Base-by-base conservation (phyloP, 139 green algal species). In the Chlamydomonas sphaeroides region DNA sequence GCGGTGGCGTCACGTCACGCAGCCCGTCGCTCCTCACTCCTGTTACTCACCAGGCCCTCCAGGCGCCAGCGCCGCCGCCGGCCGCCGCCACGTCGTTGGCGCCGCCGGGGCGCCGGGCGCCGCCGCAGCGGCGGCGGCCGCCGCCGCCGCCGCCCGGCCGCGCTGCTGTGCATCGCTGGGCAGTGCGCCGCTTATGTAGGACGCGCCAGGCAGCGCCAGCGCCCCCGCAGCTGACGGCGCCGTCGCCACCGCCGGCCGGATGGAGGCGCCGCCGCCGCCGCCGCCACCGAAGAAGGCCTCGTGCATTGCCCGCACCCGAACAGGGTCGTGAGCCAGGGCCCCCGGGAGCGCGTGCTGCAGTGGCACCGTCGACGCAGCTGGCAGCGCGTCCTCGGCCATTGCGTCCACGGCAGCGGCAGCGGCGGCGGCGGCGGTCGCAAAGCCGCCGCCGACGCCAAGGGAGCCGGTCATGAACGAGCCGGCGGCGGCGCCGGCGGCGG, bases 281-380 rank as follows among this genome's bases (percentile, higher is more conserved):
- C 36, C 65, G 11, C 25, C 51, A 7, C 76, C 62, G 71, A 90
- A 91, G 56, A 83, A 89, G 23, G 81, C 81, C 42, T 86, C 85
- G 8, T 86, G 66, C 78, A 96, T 91, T 5, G 89, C 84, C 49
- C 86, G 48, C 67, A 96, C 77, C 10, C 77, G 49, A 2, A 84
- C 66, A 8, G 93, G 91, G 51, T 95, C 85, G 15, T 94, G 88
- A 25, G 83, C 87, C 67, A 96, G 78, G 62, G 86, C 80, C 1
- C 86, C 84, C 25, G 93, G 88, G 86, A 97, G 87, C 17, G 78
- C 51, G 77, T 95, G 84, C 71, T 88, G 85, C 68, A 97, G 83
- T 39, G 87, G 85, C 59, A 70, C 56, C 48, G 42, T 74, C 30
- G 56, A 21, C 56, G 56, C 23, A 3, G 56, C 23, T 2, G 56